Evolutionary conservation across 2,329 filamentous ascomycete species (phyloP).

Genomic region (Ceratocystis papillata): DNA sequence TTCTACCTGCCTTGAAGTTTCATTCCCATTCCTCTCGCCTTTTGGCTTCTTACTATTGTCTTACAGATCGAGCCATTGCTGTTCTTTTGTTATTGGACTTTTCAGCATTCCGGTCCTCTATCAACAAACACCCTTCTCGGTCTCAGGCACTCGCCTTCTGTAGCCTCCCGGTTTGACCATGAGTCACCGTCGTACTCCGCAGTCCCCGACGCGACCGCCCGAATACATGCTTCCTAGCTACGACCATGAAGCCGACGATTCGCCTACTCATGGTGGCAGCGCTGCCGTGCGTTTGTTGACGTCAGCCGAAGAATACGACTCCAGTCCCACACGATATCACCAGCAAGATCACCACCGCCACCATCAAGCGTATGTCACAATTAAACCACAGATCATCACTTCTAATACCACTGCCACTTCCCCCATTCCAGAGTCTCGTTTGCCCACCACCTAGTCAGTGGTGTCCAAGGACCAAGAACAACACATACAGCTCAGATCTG

Average conservation of each 20-base stretch:
- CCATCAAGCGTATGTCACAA: constrained; percentile 41
- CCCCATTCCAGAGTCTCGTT: constrained; percentile 4
- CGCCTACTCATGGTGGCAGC: constrained; percentile 38
- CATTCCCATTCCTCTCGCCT: background rate
- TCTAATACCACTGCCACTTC: background rate
- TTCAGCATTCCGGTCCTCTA: constrained; percentile 8
- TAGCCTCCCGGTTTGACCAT: constrained; percentile 16
- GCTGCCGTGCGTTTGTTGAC: constrained; percentile 52
- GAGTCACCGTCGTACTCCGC: constrained; percentile 22
- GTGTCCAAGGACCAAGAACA: background rate
- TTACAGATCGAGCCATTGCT: background rate
- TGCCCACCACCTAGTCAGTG: constrained; percentile 12
- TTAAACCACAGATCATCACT: background rate
- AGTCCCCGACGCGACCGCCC: constrained; percentile 41
- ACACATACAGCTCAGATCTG: background rate
- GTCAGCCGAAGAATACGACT: constrained; percentile 44
- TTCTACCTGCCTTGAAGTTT: background rate
- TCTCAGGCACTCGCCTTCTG: background rate
- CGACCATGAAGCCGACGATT: constrained; percentile 40
- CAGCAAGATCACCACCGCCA: background rate
- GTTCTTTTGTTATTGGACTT: background rate
- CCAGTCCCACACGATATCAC: constrained; percentile 32
- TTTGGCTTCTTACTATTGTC: background rate
- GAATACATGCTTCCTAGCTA: constrained; percentile 48
- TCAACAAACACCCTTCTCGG: background rate